Evolutionary conservation across 2,329 filamentous ascomycete genomes (phyloP).

Genomic region (Hirsutella rhossiliensis): DNA sequence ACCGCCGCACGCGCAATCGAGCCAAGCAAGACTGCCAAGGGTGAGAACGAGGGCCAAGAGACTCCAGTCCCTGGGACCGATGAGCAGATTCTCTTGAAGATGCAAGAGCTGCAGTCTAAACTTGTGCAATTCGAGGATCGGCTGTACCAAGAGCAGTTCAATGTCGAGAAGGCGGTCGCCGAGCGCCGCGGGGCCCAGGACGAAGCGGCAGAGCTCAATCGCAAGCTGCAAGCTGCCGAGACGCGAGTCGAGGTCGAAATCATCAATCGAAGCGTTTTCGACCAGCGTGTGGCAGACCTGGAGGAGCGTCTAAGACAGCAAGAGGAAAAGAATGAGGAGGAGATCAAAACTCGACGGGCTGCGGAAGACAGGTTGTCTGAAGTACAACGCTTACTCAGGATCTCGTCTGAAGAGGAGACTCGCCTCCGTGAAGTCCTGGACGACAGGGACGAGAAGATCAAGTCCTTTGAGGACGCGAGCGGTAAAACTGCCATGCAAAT

Average conservation of each 20-base stretch:
- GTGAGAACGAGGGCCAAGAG: conserved; percentile 28
- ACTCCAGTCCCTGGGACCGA: conserved; percentile 36
- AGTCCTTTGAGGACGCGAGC: conserved; percentile 41
- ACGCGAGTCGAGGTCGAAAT: conserved; percentile 49
- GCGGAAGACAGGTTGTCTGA: conserved; percentile 64
- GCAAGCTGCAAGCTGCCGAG: conserved; percentile 43
- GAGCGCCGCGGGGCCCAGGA: conserved; percentile 42
- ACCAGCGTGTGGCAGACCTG: conserved; percentile 53
- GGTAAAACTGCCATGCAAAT: conserved; percentile 48
- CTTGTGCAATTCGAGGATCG: conserved; percentile 48
- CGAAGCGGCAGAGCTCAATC: conserved; percentile 36
- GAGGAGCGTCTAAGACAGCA: conserved; percentile 55
- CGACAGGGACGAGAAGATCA: conserved; percentile 57
- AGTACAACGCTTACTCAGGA: conserved; percentile 55
- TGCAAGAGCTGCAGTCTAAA: conserved; percentile 47
- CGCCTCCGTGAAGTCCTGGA: conserved; percentile 55
- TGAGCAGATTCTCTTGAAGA: conserved; percentile 38
- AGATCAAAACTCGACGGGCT: conserved; percentile 49
- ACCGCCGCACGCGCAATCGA: conserved; percentile 20
- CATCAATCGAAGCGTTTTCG: conserved; percentile 45
- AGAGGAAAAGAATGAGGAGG: conserved; percentile 51
- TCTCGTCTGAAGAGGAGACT: conserved; percentile 61
- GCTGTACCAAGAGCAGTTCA: conserved; percentile 33
- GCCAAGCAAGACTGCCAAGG: conserved; percentile 37
- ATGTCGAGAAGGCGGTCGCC: conserved; percentile 34